Percentiles rank a stretch among this genome's conserved stretches.
These are phyloP conservation scores for Taiwanofungus camphoratus DNA, from an alignment of 1,284 basidiomycete species.

Conservation along the genomic window DNA sequence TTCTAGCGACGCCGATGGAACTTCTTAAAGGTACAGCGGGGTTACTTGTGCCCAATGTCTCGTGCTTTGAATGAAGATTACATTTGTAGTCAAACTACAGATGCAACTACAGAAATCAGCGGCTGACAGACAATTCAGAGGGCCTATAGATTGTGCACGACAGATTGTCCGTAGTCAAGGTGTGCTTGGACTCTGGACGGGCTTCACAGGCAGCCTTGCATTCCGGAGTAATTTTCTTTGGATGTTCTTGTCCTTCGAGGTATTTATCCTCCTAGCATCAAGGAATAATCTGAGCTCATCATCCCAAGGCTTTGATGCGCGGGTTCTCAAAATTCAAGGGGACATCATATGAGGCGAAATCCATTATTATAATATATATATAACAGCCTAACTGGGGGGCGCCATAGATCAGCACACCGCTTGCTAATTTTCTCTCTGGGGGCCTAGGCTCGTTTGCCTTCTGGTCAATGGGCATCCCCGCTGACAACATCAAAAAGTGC, in stretches of 20 bases:
- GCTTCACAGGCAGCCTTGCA: constrained; percentile 56
- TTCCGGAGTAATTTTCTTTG: constrained; percentile 64
- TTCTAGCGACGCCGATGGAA: constrained; percentile 71
- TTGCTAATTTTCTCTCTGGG: constrained; percentile 67
- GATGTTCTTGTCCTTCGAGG: constrained; percentile 66
- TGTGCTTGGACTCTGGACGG: constrained; percentile 55
- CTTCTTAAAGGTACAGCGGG: constrained; percentile 52
- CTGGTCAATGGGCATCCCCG: constrained; percentile 69
- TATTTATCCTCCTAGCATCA: constrained; percentile 14
- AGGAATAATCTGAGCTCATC: background rate
- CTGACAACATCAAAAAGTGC: constrained; percentile 77
- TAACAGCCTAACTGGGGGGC: background rate
- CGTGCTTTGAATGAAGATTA: constrained; percentile 4
- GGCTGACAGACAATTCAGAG: constrained; percentile 55
- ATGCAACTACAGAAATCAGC: constrained; percentile 58
- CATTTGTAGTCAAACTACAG: constrained; percentile 62
- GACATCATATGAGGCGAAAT: constrained; percentile 47
- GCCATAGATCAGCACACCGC: constrained; percentile 50
- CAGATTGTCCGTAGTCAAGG: constrained; percentile 55
- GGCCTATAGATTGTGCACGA: constrained; percentile 55
- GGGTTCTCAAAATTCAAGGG: constrained; percentile 44
- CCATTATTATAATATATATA: background rate
- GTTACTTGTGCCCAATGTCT: constrained; percentile 4
- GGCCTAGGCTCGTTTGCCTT: constrained; percentile 58
- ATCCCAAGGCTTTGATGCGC: constrained; percentile 51